Conservation (phyloP, 2,329 filamentous ascomycete genomes). For the Microsporum ferrugineum region DNA sequence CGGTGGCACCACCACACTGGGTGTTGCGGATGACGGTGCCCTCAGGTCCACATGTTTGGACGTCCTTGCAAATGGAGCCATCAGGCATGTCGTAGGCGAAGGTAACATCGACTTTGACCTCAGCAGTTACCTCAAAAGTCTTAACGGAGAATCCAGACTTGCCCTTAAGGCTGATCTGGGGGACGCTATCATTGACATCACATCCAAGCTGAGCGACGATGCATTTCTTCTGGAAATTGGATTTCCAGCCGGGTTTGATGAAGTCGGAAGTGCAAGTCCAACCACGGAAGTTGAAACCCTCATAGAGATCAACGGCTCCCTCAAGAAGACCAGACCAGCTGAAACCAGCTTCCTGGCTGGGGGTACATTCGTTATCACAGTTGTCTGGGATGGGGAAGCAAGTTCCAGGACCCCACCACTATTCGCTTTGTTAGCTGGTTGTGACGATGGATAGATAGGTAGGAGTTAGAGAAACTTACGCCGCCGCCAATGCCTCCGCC, state of each 20-base stretch:
- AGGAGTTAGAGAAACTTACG: neutral
- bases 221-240: slow-evolving; percentile 40
- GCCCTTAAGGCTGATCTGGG: slow-evolving; percentile 49
- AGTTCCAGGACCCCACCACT: slow-evolving; percentile 41
- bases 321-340: slow-evolving; percentile 54
- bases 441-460: neutral
- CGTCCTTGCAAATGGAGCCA: slow-evolving; percentile 70
- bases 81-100: slow-evolving; percentile 83
- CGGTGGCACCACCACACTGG: slow-evolving; percentile 84
- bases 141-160: slow-evolving; percentile 59
- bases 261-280: slow-evolving; percentile 56
- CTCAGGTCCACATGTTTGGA: slow-evolving; percentile 51
- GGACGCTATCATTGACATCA: slow-evolving; percentile 36
- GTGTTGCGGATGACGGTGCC: slow-evolving; percentile 66
- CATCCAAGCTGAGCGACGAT: slow-evolving; percentile 45
- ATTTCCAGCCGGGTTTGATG: slow-evolving; percentile 17
- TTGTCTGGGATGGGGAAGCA: slow-evolving; percentile 58
- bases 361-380: slow-evolving; percentile 64
- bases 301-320: slow-evolving; percentile 55
- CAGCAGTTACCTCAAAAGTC: slow-evolving; percentile 59
- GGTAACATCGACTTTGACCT: slow-evolving; percentile 67
- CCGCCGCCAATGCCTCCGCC: slow-evolving; percentile 25
- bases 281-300: slow-evolving; percentile 61
- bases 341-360: slow-evolving; percentile 59
- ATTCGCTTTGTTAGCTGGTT: neutral